Conservation (phyloP, 192 early-diverging fungal species). For the Jimgerdemannia flammicorona region DNA sequence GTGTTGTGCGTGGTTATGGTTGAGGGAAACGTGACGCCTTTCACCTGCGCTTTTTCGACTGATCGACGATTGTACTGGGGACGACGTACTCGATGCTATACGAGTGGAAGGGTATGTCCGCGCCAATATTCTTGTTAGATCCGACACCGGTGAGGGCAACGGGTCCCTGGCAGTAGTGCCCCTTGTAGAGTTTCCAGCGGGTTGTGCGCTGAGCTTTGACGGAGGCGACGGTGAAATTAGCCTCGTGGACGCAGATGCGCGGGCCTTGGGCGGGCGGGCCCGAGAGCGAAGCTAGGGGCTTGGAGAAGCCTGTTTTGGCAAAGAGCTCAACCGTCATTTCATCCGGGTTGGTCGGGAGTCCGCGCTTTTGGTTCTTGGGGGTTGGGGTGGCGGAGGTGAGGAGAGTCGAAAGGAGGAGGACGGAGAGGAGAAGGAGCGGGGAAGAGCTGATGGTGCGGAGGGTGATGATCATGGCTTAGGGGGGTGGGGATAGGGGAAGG, state of each 20-base stretch:
- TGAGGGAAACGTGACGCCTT: too few species aligned
- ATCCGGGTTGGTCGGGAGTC: neutral
- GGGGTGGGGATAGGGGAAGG: too few species aligned
- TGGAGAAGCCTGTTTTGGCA: neutral
- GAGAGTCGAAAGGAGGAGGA: neutral
- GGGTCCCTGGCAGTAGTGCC: neutral
- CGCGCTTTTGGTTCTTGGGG: neutral
- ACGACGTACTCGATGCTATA: neutral
- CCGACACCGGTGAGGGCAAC: neutral
- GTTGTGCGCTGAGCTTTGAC: constrained; percentile 1
- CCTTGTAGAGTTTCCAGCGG: neutral
- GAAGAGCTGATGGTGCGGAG: neutral
- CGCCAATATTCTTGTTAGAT: neutral
- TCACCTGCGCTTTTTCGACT: too few species aligned
- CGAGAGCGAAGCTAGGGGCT: neutral
- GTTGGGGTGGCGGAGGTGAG: neutral
- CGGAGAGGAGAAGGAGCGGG: neutral
- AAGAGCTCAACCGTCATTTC: neutral
- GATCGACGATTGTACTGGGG: too few species aligned
- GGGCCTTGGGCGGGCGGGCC: too few species aligned
- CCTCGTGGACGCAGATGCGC: neutral
- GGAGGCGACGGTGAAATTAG: neutral
- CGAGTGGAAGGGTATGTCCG: neutral
- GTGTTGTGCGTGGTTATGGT: too few species aligned
- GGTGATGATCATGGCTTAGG: too few species aligned